These are phyloP conservation scores for Calonectria honghensis DNA, from an alignment of 2,329 filamentous ascomycete genomes.

Conservation along the genomic window DNA sequence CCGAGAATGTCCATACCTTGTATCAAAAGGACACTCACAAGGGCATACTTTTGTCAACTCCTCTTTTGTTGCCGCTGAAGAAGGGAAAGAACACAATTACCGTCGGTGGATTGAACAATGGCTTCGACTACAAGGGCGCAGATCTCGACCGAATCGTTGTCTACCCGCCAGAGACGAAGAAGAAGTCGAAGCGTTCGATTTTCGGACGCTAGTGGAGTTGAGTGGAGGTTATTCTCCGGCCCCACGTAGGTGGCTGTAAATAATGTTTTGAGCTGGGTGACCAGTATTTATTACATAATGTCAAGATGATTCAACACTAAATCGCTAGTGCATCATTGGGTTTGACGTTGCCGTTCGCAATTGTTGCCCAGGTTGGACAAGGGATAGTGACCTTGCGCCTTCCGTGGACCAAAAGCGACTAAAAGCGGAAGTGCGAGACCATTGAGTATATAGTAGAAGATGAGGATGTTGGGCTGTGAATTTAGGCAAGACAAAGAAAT, in stretches of 20 bases:
- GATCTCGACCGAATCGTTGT: constrained; percentile 77
- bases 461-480: not conserved
- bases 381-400: not conserved
- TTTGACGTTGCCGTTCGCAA: not conserved
- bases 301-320: no score
- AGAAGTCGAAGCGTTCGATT: constrained; percentile 39
- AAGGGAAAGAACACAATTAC: constrained; percentile 74
- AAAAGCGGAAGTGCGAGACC: not conserved
- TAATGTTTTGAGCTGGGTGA: not conserved
- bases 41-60: constrained; percentile 75
- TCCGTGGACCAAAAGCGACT: not conserved
- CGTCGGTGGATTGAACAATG: constrained; percentile 74
- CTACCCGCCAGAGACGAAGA: constrained; percentile 70
- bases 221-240: not conserved
- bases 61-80: constrained; percentile 71
- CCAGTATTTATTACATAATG: not conserved
- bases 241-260: not conserved
- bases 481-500: not conserved
- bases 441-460: not conserved
- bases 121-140: constrained; percentile 73
- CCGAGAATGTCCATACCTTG: constrained; percentile 66
- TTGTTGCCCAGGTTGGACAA: not conserved
- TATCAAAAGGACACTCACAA: constrained; percentile 74
- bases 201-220: constrained; percentile 9
- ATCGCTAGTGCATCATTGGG: not conserved